phyloP scores from a whole-genome alignment of 2,329 filamentous ascomycete species.

The Aaosphaeria arxii region DNA sequence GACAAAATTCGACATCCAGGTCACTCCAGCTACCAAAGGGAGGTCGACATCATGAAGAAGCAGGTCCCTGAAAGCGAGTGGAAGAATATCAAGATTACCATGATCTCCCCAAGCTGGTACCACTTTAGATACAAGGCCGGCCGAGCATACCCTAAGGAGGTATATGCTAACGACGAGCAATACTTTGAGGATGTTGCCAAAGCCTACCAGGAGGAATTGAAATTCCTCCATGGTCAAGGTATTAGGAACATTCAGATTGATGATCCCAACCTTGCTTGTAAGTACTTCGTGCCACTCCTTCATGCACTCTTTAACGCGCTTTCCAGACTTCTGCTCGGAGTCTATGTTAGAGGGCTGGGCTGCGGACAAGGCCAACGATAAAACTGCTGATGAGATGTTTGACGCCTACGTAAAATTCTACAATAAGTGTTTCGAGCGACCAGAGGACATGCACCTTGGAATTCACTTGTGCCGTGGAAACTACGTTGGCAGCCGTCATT shows the following conservation, averaged over 20 bases:
- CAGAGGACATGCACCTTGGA: slow-evolving; percentile 70
- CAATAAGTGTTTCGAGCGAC: slow-evolving; percentile 65
- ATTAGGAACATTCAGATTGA: slow-evolving; percentile 50
- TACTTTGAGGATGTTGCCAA: slow-evolving; percentile 48
- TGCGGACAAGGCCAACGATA: slow-evolving; percentile 64
- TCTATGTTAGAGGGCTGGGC: slow-evolving; percentile 40
- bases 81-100: slow-evolving; percentile 66
- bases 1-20: slow-evolving; percentile 58
- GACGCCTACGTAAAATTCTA: slow-evolving; percentile 75
- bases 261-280: slow-evolving; percentile 46
- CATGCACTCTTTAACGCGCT: neutral
- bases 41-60: slow-evolving; percentile 59
- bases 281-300: neutral
- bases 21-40: slow-evolving; percentile 53
- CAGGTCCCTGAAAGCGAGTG: slow-evolving; percentile 59
- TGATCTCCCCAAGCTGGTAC: slow-evolving; percentile 67
- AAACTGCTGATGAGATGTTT: slow-evolving; percentile 67
- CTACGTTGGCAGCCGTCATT: slow-evolving; percentile 46
- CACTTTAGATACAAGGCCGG: slow-evolving; percentile 62
- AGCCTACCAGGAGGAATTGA: slow-evolving; percentile 46
- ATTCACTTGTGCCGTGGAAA: slow-evolving; percentile 67
- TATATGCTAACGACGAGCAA: slow-evolving; percentile 46
- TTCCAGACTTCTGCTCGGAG: slow-evolving; percentile 34
- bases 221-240: slow-evolving; percentile 45
- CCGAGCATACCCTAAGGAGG: slow-evolving; percentile 44